phyloP scores from a whole-genome alignment of 306 rosid genomes.

The Ormosia semicastrata region DNA sequence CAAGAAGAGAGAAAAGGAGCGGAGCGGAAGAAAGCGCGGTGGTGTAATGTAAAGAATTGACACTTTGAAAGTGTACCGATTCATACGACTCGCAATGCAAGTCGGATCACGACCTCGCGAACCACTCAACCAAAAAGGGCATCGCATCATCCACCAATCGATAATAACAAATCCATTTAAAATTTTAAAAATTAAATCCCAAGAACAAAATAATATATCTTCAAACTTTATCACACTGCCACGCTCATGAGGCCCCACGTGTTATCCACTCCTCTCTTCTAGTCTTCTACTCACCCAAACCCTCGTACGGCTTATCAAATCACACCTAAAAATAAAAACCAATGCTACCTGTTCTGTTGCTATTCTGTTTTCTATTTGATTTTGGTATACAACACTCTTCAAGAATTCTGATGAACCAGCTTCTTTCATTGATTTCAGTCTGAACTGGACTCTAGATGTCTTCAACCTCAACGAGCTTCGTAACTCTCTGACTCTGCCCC shows the following conservation, averaged over 20 bases:
- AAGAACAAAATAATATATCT: conserved; percentile 14
- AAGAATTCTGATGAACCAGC: not conserved
- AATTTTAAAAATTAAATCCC: not conserved
- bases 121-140: not conserved
- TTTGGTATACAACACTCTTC: not conserved
- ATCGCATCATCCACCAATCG: not conserved
- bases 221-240: conserved; percentile 13
- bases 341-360: not conserved
- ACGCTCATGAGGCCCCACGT: conserved; percentile 32
- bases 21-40: too few relatives aligned
- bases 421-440: not conserved
- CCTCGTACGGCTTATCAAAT: not conserved
- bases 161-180: not conserved
- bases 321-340: not conserved
- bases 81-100: not conserved
- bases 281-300: not conserved
- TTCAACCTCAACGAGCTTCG: not conserved
- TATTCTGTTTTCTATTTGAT: not conserved
- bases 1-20: too few relatives aligned
- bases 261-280: conserved; percentile 28
- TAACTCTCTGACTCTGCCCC: not conserved
- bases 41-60: not conserved
- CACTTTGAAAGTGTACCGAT: not conserved
- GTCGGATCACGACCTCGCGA: not conserved
- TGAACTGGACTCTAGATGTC: not conserved